Conservation (phyloP, 225 moss, liverwort and hornwort genomes). For the Climacium dendroides region DNA sequence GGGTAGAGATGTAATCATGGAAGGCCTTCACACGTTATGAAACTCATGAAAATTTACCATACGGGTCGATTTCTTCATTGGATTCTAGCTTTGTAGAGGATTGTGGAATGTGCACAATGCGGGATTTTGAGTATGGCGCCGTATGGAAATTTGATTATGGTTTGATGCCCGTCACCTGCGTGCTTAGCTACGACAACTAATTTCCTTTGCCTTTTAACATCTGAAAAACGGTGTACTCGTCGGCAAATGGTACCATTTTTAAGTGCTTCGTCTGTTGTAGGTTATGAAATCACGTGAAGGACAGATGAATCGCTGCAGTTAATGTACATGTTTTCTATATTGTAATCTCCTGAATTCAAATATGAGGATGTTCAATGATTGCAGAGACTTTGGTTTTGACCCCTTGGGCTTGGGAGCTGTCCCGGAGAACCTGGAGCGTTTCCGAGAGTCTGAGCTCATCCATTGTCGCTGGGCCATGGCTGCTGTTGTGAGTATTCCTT, state of each 20-base stretch:
- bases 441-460: slow-evolving; percentile 82
- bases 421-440: slow-evolving; percentile 69
- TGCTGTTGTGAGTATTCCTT: slow-evolving; percentile 48
- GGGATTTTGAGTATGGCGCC: neutral
- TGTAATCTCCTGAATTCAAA: neutral
- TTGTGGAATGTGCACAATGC: neutral
- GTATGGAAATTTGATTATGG: neutral
- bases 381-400: slow-evolving; percentile 86
- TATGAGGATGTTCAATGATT: neutral
- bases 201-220: neutral
- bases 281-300: neutral
- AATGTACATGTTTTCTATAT: no score
- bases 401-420: slow-evolving; percentile 65
- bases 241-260: neutral
- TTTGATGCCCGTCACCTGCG: neutral
- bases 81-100: neutral
- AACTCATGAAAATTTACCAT: neutral
- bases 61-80: neutral
- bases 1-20: neutral
- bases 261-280: neutral
- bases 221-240: neutral
- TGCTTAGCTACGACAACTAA: neutral
- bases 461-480: slow-evolving; percentile 89
- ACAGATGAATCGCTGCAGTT: neutral
- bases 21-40: neutral